Evolutionary conservation across 352 stramenopile species (phyloP).

Genomic region (Phytopythium mirpurense): DNA sequence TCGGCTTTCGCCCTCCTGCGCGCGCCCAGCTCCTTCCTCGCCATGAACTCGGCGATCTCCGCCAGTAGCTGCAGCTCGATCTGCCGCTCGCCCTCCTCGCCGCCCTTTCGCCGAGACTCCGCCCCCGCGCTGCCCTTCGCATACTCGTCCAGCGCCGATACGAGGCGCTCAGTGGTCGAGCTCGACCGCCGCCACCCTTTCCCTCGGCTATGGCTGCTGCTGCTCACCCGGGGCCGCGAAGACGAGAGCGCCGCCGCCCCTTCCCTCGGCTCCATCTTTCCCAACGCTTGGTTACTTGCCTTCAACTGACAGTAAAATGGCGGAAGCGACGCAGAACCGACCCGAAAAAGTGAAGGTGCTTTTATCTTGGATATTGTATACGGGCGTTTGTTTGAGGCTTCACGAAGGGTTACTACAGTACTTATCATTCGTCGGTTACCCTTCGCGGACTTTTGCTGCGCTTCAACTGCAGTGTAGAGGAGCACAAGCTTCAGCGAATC

Average conservation of each 20-base stretch:
- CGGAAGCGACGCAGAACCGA: too few relatives aligned
- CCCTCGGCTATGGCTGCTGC: not conserved
- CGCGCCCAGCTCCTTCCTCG: conserved; percentile 38
- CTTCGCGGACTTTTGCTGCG: too few relatives aligned
- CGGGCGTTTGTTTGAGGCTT: too few relatives aligned
- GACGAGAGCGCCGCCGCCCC: not conserved
- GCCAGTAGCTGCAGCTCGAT: conserved; percentile 40
- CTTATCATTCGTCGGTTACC: too few relatives aligned
- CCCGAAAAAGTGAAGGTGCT: too few relatives aligned
- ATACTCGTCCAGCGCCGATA: not conserved
- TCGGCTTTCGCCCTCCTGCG: conserved; percentile 21
- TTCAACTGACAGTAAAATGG: too few relatives aligned
- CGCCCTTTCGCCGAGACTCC: not conserved
- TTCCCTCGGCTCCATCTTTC: not conserved
- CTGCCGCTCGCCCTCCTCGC: conserved; percentile 19
- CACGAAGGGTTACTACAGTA: too few relatives aligned
- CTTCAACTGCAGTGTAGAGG: too few relatives aligned
- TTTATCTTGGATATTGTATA: too few relatives aligned
- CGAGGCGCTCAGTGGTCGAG: not conserved
- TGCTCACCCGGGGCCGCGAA: not conserved
- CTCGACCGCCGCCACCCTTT: not conserved
- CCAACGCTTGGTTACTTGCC: not conserved
- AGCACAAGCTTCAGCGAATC: too few relatives aligned
- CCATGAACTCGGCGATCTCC: conserved; percentile 49
- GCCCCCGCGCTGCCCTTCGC: not conserved